These are phyloP conservation scores for Amylocarpus encephaloides DNA, from an alignment of 2,329 filamentous ascomycete species.

Conservation along the genomic window DNA sequence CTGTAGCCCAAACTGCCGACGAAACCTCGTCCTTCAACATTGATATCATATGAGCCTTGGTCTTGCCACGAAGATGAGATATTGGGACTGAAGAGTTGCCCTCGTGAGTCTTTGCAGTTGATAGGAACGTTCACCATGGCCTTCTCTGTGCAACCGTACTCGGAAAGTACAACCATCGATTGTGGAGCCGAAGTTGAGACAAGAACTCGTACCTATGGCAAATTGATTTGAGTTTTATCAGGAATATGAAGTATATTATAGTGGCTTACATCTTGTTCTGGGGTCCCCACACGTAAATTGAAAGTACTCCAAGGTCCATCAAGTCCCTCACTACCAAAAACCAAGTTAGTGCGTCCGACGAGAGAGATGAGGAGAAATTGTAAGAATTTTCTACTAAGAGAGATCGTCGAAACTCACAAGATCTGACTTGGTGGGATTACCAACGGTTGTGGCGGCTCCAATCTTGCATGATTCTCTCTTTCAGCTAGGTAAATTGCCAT, in stretches of 20 bases:
- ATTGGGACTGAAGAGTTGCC: slow-evolving; percentile 48
- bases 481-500: too few relatives aligned
- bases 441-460: too few relatives aligned
- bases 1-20: slow-evolving; percentile 31
- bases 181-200: slow-evolving; percentile 36
- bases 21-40: slow-evolving; percentile 16
- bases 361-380: too few relatives aligned
- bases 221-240: too few relatives aligned
- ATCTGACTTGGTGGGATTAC: too few relatives aligned
- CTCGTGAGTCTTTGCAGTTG: slow-evolving; percentile 42
- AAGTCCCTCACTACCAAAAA: slow-evolving; percentile 45
- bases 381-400: too few relatives aligned
- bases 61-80: slow-evolving; percentile 49
- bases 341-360: too few relatives aligned
- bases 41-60: slow-evolving; percentile 30
- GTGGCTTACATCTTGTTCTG: slow-evolving; percentile 37
- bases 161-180: slow-evolving; percentile 30
- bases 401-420: too few relatives aligned
- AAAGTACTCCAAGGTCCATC: slow-evolving; percentile 69
- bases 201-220: slow-evolving; percentile 21
- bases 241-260: too few relatives aligned
- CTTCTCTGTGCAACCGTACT: slow-evolving; percentile 29
- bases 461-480: too few relatives aligned
- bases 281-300: slow-evolving; percentile 49
- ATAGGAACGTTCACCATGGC: slow-evolving; percentile 29